Base-by-base conservation (phyloP, 371 early-diverging fungal species). In the Mortierella polycephala region DNA sequence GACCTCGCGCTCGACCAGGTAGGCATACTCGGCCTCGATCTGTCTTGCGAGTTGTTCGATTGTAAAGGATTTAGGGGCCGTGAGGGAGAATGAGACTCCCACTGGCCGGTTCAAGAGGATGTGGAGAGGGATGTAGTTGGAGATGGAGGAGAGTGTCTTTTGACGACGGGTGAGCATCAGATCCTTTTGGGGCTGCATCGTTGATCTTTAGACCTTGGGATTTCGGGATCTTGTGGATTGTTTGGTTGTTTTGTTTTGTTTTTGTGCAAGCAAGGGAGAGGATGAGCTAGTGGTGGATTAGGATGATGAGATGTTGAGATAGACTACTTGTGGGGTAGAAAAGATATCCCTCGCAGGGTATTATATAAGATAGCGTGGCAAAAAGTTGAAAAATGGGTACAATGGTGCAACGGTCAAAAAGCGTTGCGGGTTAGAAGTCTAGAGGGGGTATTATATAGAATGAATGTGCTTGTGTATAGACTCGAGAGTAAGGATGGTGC, bases 21-120 rank as follows among this genome's bases (percentile, higher is more conserved):
- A 76, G 5, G 77, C 77, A 39, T 79, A 79, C 57, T 79, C 80
- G 30, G 69, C 73, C 49, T 79, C 80, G 67, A 79, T 72, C 69
- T 79, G 80, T 11, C 80, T 53, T 9, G 73, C 80, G 46, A 79
- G 57, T n/a, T 67, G 80, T 39, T 72, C 80, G 37, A 79, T 62
- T 10, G 80, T 73, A 8, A 68, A 66, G 18, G 69, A 73, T 59
- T 69, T 72, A 5, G 69, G 65, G 23, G 69, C 73, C 6, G 80
- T 72, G 60, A 79, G 42, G 0, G 73, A 63, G 39, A 79, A 69
- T 11, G 64, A 55, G 16, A 79, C 51, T 2, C 73, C 73, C 5
- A 46, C 54, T 1, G 73, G 75, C 44, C 59, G 64, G 40, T 71
- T 69, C 20, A 72, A 60, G n/a, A 67, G 13, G 55, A 81, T 64